Conservation (phyloP, 23 red algal species). For the Gracilaria gracilis region DNA sequence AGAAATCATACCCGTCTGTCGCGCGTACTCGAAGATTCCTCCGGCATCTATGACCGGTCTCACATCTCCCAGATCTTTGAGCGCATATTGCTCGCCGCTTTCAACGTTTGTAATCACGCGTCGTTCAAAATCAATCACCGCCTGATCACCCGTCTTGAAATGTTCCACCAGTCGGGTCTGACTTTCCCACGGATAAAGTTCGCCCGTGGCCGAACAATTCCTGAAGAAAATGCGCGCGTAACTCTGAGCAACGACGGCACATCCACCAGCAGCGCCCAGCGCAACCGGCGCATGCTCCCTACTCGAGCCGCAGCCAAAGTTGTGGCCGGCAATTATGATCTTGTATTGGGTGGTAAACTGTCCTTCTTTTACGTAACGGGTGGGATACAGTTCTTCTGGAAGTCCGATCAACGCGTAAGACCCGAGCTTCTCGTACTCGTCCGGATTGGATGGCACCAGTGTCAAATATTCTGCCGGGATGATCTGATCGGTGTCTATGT, state of each 20-base stretch:
- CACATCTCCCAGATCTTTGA: slow-evolving; percentile 91
- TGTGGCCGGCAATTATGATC: slow-evolving; percentile 95
- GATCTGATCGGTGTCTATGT: slow-evolving; percentile 99
- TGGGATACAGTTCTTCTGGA: slow-evolving; percentile 75
- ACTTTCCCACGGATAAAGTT: slow-evolving; percentile 95
- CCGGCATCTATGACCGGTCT: slow-evolving; percentile 95
- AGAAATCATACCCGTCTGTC: slow-evolving; percentile 93
- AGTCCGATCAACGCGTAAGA: slow-evolving; percentile 89
- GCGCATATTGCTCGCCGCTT: slow-evolving; percentile 64
- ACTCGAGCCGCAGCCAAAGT: slow-evolving; percentile 96
- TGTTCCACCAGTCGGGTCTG: slow-evolving; percentile 64
- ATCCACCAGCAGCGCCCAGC: slow-evolving; percentile 88
- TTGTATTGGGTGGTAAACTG: slow-evolving; percentile 60
- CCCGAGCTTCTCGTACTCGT: slow-evolving; percentile 94
- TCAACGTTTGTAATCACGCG: slow-evolving; percentile 67
- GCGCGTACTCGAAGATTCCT: slow-evolving; percentile 97
- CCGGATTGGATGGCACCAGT: slow-evolving; percentile 92
- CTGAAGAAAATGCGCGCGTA: slow-evolving; percentile 88
- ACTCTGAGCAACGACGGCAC: slow-evolving; percentile 77
- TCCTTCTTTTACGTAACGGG: slow-evolving; percentile 74
- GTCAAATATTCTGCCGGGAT: slow-evolving; percentile 96
- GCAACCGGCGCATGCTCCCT: slow-evolving; percentile 97
- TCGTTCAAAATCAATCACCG: slow-evolving; percentile 84
- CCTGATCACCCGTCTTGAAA: slow-evolving; percentile 89
- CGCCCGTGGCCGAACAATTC: slow-evolving; percentile 98